phyloP scores from a whole-genome alignment of 805 yeast species.

The Saturnispora bothae region DNA sequence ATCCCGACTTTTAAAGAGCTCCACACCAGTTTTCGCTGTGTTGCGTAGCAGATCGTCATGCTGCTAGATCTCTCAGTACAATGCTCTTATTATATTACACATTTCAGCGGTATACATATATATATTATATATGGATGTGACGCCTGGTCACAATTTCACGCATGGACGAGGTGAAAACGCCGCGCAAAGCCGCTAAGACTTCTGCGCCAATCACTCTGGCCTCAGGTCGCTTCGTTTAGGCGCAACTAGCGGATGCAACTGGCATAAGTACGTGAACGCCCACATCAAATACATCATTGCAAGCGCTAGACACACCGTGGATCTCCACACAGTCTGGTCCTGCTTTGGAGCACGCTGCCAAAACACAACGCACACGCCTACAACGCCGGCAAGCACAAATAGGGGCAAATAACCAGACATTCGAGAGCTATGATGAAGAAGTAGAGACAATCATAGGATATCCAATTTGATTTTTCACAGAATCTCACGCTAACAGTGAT shows the following conservation, averaged over 20 bases:
- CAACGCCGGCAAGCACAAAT: conserved; percentile 39
- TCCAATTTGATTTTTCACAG: not conserved
- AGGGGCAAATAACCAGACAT: conserved; percentile 13
- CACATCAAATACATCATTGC: conserved; percentile 53
- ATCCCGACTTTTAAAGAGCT: too few relatives aligned
- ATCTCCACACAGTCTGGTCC: conserved; percentile 70
- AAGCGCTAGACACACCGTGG: conserved; percentile 58
- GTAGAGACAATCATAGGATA: not conserved
- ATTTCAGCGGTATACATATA: too few relatives aligned
- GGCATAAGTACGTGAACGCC: conserved; percentile 82
- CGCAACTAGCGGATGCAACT: conserved; percentile 82
- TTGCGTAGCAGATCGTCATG: too few relatives aligned
- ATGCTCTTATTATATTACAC: too few relatives aligned
- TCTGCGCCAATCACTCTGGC: conserved; percentile 52
- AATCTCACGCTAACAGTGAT: too few relatives aligned
- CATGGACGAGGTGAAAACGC: too few relatives aligned
- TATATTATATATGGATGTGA: too few relatives aligned
- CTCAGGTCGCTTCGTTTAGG: conserved; percentile 87
- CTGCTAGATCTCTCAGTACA: too few relatives aligned
- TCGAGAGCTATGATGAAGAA: not conserved
- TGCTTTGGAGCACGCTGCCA: conserved; percentile 84
- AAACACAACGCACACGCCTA: conserved; percentile 48
- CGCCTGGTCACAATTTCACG: too few relatives aligned
- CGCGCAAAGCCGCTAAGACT: not conserved
- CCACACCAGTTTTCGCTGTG: not conserved